Conservation (phyloP, 148 eudicot genomes). For the Vaccinium darrowii region DNA sequence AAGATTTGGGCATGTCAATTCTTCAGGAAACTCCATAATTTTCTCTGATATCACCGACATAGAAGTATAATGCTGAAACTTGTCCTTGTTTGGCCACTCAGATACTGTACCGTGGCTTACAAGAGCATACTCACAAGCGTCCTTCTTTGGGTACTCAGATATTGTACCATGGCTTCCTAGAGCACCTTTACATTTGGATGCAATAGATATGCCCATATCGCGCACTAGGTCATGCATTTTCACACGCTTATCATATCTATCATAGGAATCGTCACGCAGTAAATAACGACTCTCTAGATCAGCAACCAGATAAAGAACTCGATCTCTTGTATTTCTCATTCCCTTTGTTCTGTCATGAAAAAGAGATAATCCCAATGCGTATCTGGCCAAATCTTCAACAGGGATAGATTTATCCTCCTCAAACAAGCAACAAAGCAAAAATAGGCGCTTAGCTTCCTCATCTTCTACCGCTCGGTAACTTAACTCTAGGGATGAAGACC, state of each 20-base stretch:
- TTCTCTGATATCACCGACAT: too few species aligned
- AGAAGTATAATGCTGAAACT: too few species aligned
- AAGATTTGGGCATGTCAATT: too few species aligned
- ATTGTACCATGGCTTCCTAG: too few species aligned
- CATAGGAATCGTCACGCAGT: slow-evolving; percentile 18
- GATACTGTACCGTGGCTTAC: too few species aligned
- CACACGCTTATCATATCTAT: background rate
- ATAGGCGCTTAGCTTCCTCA: too few species aligned
- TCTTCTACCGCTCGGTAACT: slow-evolving; percentile 33
- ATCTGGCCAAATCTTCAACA: slow-evolving; percentile 37
- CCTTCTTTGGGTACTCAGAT: background rate
- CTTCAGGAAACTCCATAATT: too few species aligned
- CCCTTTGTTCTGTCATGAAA: slow-evolving; percentile 23
- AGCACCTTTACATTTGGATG: background rate
- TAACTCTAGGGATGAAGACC: slow-evolving; percentile 25
- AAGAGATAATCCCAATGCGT: slow-evolving; percentile 32
- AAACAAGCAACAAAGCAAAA: too few species aligned
- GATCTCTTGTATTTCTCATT: slow-evolving; percentile 35
- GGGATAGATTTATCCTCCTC: slow-evolving; percentile 29
- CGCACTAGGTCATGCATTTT: too few species aligned
- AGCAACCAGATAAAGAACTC: slow-evolving; percentile 28
- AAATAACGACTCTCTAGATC: slow-evolving; percentile 35
- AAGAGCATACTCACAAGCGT: background rate
- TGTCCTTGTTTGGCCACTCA: too few species aligned
- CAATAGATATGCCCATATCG: slow-evolving; percentile 5